phyloP scores from a whole-genome alignment of 768 basidiomycete species.

The Gloeopeniophorella convolvens region DNA sequence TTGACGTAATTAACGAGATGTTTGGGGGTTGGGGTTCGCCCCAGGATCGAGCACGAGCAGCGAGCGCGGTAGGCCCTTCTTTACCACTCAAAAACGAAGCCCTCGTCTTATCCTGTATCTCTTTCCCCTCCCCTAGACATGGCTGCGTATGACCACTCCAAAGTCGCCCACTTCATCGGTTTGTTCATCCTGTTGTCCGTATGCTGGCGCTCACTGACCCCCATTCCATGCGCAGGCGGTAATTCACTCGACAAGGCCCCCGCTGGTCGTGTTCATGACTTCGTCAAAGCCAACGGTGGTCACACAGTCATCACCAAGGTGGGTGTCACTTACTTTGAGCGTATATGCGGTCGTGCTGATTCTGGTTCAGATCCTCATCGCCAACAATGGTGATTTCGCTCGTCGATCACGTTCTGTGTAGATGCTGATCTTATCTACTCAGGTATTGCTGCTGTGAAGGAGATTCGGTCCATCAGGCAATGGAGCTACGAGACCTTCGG shows the following conservation, averaged over 20 bases:
- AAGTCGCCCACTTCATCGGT: slow-evolving; percentile 63
- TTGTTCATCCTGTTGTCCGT: slow-evolving; percentile 21
- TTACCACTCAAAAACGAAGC: neutral
- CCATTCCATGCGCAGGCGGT: slow-evolving; percentile 54
- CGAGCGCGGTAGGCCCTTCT: slow-evolving; percentile 6
- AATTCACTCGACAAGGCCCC: slow-evolving; percentile 85
- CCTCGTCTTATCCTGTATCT: slow-evolving; percentile 6
- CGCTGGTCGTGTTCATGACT: slow-evolving; percentile 76
- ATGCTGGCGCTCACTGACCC: slow-evolving; percentile 11
- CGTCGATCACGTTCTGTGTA: neutral
- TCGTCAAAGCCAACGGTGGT: slow-evolving; percentile 85
- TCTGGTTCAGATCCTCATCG: slow-evolving; percentile 81
- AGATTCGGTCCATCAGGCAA: slow-evolving; percentile 97
- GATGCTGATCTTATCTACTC: slow-evolving; percentile 18
- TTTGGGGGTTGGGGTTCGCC: slow-evolving; percentile 20
- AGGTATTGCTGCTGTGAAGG: slow-evolving; percentile 99
- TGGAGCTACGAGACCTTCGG: slow-evolving; percentile 99
- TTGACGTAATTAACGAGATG: slow-evolving; percentile 17
- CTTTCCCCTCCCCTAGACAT: slow-evolving; percentile 19
- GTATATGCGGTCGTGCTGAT: neutral
- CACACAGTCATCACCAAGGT: slow-evolving; percentile 99
- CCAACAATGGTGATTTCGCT: slow-evolving; percentile 76
- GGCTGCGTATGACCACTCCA: slow-evolving; percentile 46
- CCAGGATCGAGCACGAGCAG: slow-evolving; percentile 16
- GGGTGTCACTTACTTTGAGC: slow-evolving; percentile 26